phyloP scores from a whole-genome alignment of 371 early-diverging fungal genomes.

The Entomophthora muscae region DNA sequence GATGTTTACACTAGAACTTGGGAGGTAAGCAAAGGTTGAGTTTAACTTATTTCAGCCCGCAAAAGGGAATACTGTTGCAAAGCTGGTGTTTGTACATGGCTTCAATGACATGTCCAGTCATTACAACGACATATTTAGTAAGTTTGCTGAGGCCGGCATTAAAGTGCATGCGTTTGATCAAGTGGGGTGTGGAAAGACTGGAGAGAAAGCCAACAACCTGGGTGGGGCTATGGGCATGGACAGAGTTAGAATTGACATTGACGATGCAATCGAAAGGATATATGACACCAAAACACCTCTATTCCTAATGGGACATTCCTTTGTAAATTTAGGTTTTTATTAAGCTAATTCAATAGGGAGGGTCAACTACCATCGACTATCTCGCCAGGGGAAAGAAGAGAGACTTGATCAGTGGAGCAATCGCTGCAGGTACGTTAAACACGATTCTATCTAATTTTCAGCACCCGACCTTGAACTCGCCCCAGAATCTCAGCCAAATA shows the following conservation, averaged over 20 bases:
- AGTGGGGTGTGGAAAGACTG: constrained; percentile 43
- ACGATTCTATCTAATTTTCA: too few species aligned
- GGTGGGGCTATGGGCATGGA: too few species aligned
- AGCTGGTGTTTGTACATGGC: too few species aligned
- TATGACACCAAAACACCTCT: constrained; percentile 28
- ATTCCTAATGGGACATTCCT: constrained; percentile 42
- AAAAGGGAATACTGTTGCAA: too few species aligned
- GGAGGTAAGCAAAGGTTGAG: constrained; percentile 14
- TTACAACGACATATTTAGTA: too few species aligned
- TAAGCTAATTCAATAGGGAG: constrained; percentile 31
- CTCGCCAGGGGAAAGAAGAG: constrained; percentile 18
- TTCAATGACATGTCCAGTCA: too few species aligned
- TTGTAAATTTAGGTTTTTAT: constrained; percentile 23
- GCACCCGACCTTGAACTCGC: too few species aligned
- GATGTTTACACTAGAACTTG: constrained; percentile 27
- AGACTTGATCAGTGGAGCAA: constrained; percentile 23
- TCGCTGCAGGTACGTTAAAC: constrained; percentile 23
- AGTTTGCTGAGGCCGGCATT: too few species aligned
- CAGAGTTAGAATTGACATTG: too few species aligned
- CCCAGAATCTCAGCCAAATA: too few species aligned
- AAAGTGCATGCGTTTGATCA: constrained; percentile 38
- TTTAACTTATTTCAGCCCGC: not conserved
- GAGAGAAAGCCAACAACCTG: too few species aligned
- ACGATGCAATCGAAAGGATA: too few species aligned
- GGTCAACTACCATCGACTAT: constrained; percentile 30